These are phyloP conservation scores for Nicotiana paniculata DNA, from an alignment of 257 asterid genomes.

Conservation along the genomic window DNA sequence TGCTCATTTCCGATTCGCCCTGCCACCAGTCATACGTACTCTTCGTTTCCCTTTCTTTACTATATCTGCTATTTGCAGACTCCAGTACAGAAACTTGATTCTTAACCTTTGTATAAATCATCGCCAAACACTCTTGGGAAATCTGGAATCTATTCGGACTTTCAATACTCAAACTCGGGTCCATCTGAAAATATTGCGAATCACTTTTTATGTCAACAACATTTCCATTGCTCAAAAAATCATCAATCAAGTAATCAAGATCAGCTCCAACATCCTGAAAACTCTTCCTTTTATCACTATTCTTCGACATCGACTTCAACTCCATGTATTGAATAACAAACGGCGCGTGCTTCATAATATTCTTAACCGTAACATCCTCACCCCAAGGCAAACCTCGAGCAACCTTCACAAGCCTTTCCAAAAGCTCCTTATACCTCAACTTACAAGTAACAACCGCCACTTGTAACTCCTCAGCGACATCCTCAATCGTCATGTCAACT, in stretches of 20 bases:
- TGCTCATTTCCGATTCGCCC: slow-evolving; percentile 75
- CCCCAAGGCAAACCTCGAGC: slow-evolving; percentile 86
- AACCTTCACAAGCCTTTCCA: slow-evolving; percentile 58
- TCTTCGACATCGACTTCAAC: slow-evolving; percentile 47
- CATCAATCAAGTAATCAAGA: slow-evolving; percentile 43
- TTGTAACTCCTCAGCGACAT: slow-evolving; percentile 43
- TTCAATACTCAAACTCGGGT: slow-evolving; percentile 12
- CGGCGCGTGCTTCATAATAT: slow-evolving; percentile 57
- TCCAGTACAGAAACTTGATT: slow-evolving; percentile 35
- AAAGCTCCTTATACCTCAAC: slow-evolving; percentile 64
- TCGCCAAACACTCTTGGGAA: slow-evolving; percentile 53
- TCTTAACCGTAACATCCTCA: slow-evolving; percentile 58
- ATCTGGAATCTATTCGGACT: slow-evolving; percentile 34
- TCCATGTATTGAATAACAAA: slow-evolving; percentile 81
- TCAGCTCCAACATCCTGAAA: slow-evolving; percentile 30
- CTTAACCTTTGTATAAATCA: slow-evolving; percentile 47
- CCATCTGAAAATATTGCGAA: slow-evolving; percentile 41
- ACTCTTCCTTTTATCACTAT: slow-evolving; percentile 14
- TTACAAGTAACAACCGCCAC: slow-evolving; percentile 53
- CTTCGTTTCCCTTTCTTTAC: slow-evolving; percentile 20
- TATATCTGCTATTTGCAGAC: slow-evolving; percentile 11
- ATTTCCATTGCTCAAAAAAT: slow-evolving; percentile 37
- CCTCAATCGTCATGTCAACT: slow-evolving; percentile 44
- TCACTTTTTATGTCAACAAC: slow-evolving; percentile 20
- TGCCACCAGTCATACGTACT: slow-evolving; percentile 63